Evolutionary conservation across 495 filamentous ascomycete genomes (phyloP), one percentile per base, ranked within the genome.

Genomic region (Annulohypoxylon moriforme): DNA sequence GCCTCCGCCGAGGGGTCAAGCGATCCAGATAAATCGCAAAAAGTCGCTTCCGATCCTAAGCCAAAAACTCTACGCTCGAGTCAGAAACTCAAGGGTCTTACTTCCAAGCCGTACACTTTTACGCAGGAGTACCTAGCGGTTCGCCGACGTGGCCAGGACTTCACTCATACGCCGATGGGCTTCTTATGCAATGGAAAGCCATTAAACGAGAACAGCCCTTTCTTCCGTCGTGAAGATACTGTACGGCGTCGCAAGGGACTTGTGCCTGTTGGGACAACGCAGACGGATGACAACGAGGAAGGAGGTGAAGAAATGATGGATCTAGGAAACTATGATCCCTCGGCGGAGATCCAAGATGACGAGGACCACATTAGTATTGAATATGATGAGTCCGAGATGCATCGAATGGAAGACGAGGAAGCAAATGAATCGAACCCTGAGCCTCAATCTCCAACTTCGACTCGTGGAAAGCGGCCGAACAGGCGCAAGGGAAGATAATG

Each of bases 111-210:
- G 2, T 67, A 78, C 50, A 71, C 72, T 0, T 88, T 88, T 66
- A 66, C 86, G 7, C 80, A 84, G 36, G 84, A 88, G 47, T 88
- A 85, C 80, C 69, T 88, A 0, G 77, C 84, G 0, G 70, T 83
- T 7, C 78, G 84, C 1, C 79, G 85, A 6, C 80, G 83, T 14
- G 85, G 85, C 0, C 85, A 87, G 49, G 84, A 87, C 59, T 84
- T 86, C 40, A 77, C 76, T 8, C 81, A 87, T 40, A 89, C 85
- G 0, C 86, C 86, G 0, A 86, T 89, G 82, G 86, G 86, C 0
- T 85, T 84, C 64, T 53, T 89, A 1, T 82, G 80, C 24, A 83
- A 80, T n/a, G 83, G 82, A 14, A 81, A 83, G 67, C 73, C 71
- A 10, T 76, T 89, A n/a, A 75, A 68, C 9, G 40, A 58, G 38